These are phyloP conservation scores for Diospyros kaki DNA, from an alignment of 148 eudicot species.

Conservation along the genomic window DNA sequence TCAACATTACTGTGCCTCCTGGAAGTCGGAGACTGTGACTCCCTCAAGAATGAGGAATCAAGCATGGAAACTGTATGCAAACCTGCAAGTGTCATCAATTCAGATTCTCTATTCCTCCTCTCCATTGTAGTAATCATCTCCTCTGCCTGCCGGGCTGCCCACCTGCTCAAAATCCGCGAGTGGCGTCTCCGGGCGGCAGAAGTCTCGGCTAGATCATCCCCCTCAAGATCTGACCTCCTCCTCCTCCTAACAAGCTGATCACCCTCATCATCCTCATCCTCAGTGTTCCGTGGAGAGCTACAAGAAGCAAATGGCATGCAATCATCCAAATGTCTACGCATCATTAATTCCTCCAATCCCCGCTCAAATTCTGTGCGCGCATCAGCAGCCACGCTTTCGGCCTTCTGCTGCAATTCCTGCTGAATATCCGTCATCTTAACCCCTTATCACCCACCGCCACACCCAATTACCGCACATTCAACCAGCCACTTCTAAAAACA, in stretches of 20 bases:
- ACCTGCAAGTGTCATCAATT: conserved; percentile 72
- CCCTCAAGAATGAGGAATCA: conserved; percentile 45
- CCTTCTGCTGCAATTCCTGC: conserved; percentile 66
- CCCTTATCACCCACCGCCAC: conserved; percentile 18
- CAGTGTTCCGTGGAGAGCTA: conserved; percentile 64
- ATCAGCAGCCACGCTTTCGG: conserved; percentile 50
- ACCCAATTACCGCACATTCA: conserved; percentile 8
- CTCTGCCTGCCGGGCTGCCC: conserved; percentile 90
- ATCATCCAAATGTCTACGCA: conserved; percentile 79
- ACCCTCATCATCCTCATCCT: conserved; percentile 75
- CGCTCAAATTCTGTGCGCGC: conserved; percentile 63
- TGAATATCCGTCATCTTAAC: conserved; percentile 59
- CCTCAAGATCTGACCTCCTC: conserved; percentile 84
- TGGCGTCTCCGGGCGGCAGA: conserved; percentile 94
- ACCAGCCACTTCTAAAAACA: conserved; percentile 8
- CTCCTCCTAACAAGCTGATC: conserved; percentile 85
- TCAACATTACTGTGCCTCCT: conserved; percentile 33
- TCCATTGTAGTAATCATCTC: conserved; percentile 23
- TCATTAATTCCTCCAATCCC: conserved; percentile 61
- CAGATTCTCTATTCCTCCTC: conserved; percentile 15
- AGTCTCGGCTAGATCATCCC: conserved; percentile 91
- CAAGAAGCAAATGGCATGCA: conserved; percentile 85
- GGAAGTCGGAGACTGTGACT: conserved; percentile 47
- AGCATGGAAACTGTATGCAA: conserved; percentile 52
- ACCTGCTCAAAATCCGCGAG: conserved; percentile 71